These are phyloP conservation scores for Cladorrhinum sp. DNA, from an alignment of 2,329 filamentous ascomycete genomes.

Conservation along the genomic window DNA sequence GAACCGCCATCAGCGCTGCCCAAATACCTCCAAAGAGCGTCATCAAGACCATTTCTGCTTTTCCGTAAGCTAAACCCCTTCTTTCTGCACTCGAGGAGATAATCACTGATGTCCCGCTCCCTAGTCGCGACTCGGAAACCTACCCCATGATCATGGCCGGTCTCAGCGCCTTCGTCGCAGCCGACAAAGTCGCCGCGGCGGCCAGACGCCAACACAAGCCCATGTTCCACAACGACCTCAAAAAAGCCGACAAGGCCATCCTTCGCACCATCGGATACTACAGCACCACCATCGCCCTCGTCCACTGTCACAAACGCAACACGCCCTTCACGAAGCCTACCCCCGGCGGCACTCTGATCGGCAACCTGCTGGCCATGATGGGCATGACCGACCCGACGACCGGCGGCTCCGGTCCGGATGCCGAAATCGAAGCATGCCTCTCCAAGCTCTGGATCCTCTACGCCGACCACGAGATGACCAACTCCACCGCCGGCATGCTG, in stretches of 20 bases:
- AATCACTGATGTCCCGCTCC: neutral
- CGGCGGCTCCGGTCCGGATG: neutral
- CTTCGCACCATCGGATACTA: conserved; percentile 4
- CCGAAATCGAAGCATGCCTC: conserved; percentile 1
- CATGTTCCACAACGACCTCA: conserved; percentile 2
- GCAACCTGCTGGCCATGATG: conserved; percentile 9
- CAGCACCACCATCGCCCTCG: neutral
- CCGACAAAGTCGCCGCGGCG: conserved; percentile 1
- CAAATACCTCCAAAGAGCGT: neutral
- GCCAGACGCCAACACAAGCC: neutral
- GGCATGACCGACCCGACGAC: conserved; percentile 1
- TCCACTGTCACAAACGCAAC: conserved; percentile 7
- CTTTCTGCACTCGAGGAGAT: neutral
- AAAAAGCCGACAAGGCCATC: conserved; percentile 5
- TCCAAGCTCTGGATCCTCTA: conserved; percentile 6
- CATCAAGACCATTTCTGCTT: conserved; percentile 3
- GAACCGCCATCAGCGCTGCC: neutral
- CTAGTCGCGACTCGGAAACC: neutral
- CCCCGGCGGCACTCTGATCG: neutral
- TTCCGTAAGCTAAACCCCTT: conserved; percentile 7
- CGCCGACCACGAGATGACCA: conserved; percentile 12
- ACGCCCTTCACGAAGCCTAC: conserved; percentile 3
- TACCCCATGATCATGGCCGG: conserved; percentile 9
- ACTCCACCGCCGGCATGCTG: conserved; percentile 7
- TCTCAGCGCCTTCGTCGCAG: conserved; percentile 3